A percentile compares a stretch with the other conserved stretches of the same genome.
Evolutionary conservation across 2,329 filamentous ascomycete species (phyloP).

Genomic region (Neurospora crassa): DNA sequence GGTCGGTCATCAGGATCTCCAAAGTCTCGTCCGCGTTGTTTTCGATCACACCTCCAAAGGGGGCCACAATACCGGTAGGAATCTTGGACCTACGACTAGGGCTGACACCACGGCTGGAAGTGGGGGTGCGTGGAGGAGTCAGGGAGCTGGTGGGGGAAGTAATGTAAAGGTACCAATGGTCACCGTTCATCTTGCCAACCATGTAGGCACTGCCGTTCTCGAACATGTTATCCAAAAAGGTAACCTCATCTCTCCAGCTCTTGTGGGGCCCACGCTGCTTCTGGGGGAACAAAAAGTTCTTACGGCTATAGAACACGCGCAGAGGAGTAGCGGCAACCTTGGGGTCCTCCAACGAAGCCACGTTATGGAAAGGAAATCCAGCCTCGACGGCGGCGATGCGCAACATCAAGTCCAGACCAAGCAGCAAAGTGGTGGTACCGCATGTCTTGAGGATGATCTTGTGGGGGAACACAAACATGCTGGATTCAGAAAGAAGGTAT

Average conservation of each 20-base stretch:
- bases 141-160: slow-evolving; percentile 73
- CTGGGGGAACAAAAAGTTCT: slow-evolving; percentile 95
- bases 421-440: slow-evolving; percentile 87
- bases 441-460: slow-evolving; percentile 98
- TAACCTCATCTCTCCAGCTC: slow-evolving; percentile 96
- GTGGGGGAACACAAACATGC: slow-evolving; percentile 99
- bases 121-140: slow-evolving; percentile 73
- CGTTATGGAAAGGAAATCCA: slow-evolving; percentile 77
- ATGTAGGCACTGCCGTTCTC: slow-evolving; percentile 92
- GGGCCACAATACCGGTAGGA: slow-evolving; percentile 36
- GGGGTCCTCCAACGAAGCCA: slow-evolving; percentile 55
- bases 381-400: slow-evolving; percentile 83
- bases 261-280: slow-evolving; percentile 89
- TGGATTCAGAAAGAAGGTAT: slow-evolving; percentile 94
- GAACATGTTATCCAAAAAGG: slow-evolving; percentile 85
- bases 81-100: slow-evolving; percentile 44
- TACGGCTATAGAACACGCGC: slow-evolving; percentile 96
- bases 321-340: slow-evolving; percentile 77
- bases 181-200: slow-evolving; percentile 99
- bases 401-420: slow-evolving; percentile 80
- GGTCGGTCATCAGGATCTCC: slow-evolving; percentile 64
- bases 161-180: slow-evolving; percentile 98
- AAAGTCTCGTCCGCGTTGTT: slow-evolving; percentile 63
- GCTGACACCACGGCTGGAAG: slow-evolving; percentile 26
- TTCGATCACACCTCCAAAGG: slow-evolving; percentile 32